These are phyloP conservation scores for Talaromyces rugulosus DNA, from an alignment of 2,329 filamentous ascomycete genomes.

Conservation along the genomic window DNA sequence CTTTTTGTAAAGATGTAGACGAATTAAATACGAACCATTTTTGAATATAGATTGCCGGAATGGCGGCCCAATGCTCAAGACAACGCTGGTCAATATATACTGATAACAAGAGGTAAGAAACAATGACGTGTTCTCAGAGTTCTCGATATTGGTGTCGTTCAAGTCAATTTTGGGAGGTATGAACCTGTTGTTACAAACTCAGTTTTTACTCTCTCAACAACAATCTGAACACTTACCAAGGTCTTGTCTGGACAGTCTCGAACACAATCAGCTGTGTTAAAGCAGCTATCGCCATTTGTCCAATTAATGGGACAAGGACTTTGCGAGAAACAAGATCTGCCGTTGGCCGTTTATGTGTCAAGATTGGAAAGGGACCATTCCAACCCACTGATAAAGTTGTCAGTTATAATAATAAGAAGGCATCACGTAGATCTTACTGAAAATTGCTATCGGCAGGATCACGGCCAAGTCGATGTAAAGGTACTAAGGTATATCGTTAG, in stretches of 20 bases:
- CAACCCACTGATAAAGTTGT: conserved; percentile 66
- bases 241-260: conserved; percentile 68
- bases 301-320: conserved; percentile 81
- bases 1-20: conserved; percentile 1
- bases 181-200: conserved; percentile 52
- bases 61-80: conserved; percentile 85
- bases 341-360: conserved; percentile 82
- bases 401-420: neutral
- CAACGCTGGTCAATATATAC: conserved; percentile 85
- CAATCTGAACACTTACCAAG: conserved; percentile 57
- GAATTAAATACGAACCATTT: conserved; percentile 61
- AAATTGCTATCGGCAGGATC: conserved; percentile 93
- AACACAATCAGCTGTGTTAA: conserved; percentile 71
- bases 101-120: conserved; percentile 92
- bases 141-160: conserved; percentile 78
- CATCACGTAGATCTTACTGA: conserved; percentile 55
- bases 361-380: conserved; percentile 74
- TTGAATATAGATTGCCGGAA: conserved; percentile 76
- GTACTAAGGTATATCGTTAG: conserved; percentile 51
- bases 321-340: conserved; percentile 90
- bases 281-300: conserved; percentile 80
- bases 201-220: conserved; percentile 7
- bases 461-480: conserved; percentile 90
- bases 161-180: conserved; percentile 72
- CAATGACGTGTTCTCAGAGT: conserved; percentile 88